A percentile compares a stretch with the other conserved stretches of the same genome.
Evolutionary conservation across 192 early-diverging fungal genomes (phyloP).

Genomic region (Coemansia sp.): DNA sequence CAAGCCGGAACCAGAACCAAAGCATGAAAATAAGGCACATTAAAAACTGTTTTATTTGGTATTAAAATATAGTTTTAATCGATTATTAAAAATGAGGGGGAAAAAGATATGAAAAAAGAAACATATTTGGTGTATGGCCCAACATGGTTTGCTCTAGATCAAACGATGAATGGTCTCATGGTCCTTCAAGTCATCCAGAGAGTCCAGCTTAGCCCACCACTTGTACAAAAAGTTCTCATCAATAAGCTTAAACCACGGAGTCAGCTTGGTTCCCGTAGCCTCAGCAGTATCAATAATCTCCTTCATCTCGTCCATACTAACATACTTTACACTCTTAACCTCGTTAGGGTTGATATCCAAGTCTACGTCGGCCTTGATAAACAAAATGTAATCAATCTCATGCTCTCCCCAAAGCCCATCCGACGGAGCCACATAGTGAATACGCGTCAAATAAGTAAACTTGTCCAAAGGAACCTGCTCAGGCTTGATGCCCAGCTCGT

Average conservation of each 20-base stretch:
- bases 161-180: constrained; percentile 66
- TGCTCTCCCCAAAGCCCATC: constrained; percentile 99
- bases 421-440: constrained; percentile 94
- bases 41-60: no score
- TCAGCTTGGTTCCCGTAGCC: constrained; percentile 61
- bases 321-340: constrained; percentile 77
- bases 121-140: no score
- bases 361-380: constrained; percentile 75
- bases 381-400: constrained; percentile 96
- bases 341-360: constrained; percentile 84
- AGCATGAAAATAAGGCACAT: no score
- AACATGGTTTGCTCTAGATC: no score
- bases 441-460: constrained; percentile 87
- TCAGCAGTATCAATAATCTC: constrained; percentile 63
- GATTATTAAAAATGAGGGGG: not conserved
- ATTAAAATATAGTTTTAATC: no score
- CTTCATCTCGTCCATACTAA: constrained; percentile 78
- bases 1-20: no score
- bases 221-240: constrained; percentile 88
- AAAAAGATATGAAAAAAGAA: not conserved
- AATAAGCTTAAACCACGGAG: constrained; percentile 97
- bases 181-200: constrained; percentile 59
- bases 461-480: constrained; percentile 76
- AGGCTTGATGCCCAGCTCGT: constrained; percentile 88
- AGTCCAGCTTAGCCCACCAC: constrained; percentile 92